A percentile compares a stretch with the other conserved stretches of the same genome.
Conservation (phyloP, 192 early-diverging fungal species). For the Bifiguratus adelaidae region DNA sequence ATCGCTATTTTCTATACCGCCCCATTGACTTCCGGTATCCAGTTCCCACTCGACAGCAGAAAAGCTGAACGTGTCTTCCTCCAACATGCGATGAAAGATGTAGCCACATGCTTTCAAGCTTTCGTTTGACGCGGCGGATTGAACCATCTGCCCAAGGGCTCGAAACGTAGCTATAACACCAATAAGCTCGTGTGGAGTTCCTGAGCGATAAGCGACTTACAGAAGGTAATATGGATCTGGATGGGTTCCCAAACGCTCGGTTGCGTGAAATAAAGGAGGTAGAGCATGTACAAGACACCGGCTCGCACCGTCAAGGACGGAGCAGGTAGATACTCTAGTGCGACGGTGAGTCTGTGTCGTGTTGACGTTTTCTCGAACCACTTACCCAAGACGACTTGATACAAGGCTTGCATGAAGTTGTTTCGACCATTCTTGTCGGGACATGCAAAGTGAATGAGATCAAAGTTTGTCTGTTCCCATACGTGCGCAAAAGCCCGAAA, state of each 20-base stretch:
- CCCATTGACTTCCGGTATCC: background rate
- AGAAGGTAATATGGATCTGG: slow-evolving; percentile 28
- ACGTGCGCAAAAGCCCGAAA: slow-evolving; percentile 32
- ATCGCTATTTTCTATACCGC: background rate
- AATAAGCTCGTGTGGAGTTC: too few relatives aligned
- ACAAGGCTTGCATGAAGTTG: slow-evolving; percentile 39
- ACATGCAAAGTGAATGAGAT: slow-evolving; percentile 44
- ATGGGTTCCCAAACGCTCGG: slow-evolving; percentile 37
- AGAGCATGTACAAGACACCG: slow-evolving; percentile 38
- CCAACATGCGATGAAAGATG: slow-evolving; percentile 28
- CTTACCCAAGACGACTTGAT: slow-evolving; percentile 31
- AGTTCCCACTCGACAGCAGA: slow-evolving; percentile 15
- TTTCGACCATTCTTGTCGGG: slow-evolving; percentile 41
- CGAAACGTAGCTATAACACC: too few relatives aligned
- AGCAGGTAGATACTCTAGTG: background rate
- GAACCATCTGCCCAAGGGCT: background rate
- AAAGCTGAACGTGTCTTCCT: slow-evolving; percentile 31
- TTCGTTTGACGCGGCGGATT: background rate
- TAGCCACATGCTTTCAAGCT: slow-evolving; percentile 22
- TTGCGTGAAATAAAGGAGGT: slow-evolving; percentile 45
- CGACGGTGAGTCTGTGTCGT: background rate
- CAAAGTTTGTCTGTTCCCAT: slow-evolving; percentile 41
- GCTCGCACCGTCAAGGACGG: slow-evolving; percentile 24
- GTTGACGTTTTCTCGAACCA: background rate
- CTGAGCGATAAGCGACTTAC: background rate